Base-by-base conservation (phyloP, 2,329 filamentous ascomycete genomes). In the Claviceps paspali region DNA sequence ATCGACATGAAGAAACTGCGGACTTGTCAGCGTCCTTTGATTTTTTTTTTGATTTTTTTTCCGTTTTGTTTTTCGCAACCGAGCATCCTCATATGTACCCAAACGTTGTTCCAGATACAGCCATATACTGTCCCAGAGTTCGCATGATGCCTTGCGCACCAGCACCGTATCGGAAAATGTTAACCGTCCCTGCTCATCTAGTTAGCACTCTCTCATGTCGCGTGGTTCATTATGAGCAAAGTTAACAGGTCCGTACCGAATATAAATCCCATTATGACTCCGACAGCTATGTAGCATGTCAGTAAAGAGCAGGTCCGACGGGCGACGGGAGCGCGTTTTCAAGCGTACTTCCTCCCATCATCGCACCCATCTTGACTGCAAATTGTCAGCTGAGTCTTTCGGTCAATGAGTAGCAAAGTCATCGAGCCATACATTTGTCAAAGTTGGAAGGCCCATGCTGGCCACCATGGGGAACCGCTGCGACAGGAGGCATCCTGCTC, bases 301-400 rank as follows among this genome's bases (percentile, higher is more conserved):
- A 65, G 61, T 38, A 33, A 22, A 33, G 10, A 29, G n/a, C 28
- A 35, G 33, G 21, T 23, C 18, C 32, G 36, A 23, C 24, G 6
- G 9, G 4, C 7, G 24, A 29, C 35, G 10, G n/a, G n/a, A n/a
- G n/a, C n/a, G n/a, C 23, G 17, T n/a, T 31, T 27, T 37, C 36
- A 4, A 36, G 74, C 86, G 52, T 82, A 96, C 88, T 92, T 58
- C 86, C 84, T 50, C 91, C 91, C 86, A 96, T 96, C 79, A 98
- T 79, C 45, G 82, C 86, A 50, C 91, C 91, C 86, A 96, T 95
- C 70, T 94, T 95, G 32, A 60, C 56, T 60, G 34, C 19, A 38
- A 24, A 38, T 17, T 14, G 33, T 24, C 18, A 14, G 27, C 31
- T 42, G 26, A 42, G 40, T 15, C n/a, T 4, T 8, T 23, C 15